Percentiles rank a stretch among this genome's conserved stretches.
Conservation (phyloP, 768 basidiomycete species). For the Tylopilus subfusipes region DNA sequence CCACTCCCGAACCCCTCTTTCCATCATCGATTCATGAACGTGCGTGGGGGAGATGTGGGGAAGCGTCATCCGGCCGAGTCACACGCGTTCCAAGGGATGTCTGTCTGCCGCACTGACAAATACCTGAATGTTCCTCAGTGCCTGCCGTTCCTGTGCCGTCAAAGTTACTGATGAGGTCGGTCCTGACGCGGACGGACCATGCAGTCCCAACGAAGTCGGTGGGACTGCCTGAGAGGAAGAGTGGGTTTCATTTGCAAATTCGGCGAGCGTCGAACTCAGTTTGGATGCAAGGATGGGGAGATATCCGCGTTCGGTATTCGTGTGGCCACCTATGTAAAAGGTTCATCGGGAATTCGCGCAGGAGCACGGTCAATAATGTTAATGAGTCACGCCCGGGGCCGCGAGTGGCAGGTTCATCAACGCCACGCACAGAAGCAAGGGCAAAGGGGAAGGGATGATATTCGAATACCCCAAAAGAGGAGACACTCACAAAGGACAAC, state of each 20-base stretch:
- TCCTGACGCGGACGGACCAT: constrained; percentile 24
- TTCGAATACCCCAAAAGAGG: neutral
- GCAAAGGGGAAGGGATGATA: neutral
- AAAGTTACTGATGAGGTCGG: constrained; percentile 13
- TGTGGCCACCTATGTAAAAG: constrained; percentile 80
- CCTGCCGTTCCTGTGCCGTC: constrained; percentile 31
- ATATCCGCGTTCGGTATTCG: constrained; percentile 94
- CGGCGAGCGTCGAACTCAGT: constrained; percentile 50
- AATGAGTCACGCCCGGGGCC: constrained; percentile 14
- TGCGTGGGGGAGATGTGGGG: neutral
- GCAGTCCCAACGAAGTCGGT: constrained; percentile 29
- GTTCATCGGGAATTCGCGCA: constrained; percentile 19
- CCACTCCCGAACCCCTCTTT: neutral
- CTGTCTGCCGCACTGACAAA: constrained; percentile 67
- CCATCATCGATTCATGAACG: neutral
- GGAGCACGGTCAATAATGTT: neutral
- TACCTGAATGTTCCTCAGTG: constrained; percentile 46
- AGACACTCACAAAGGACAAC: constrained; percentile 75
- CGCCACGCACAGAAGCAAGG: constrained; percentile 18
- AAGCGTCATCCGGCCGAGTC: constrained; percentile 10
- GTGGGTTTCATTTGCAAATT: constrained; percentile 25
- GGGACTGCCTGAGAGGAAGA: neutral
- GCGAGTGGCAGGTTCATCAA: neutral
- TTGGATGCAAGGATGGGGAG: constrained; percentile 69
- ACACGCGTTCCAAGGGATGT: constrained; percentile 73